A percentile compares a stretch with the other conserved stretches of the same genome.
phyloP scores from a whole-genome alignment of 2,329 filamentous ascomycete species.

The Verticillium longisporum region DNA sequence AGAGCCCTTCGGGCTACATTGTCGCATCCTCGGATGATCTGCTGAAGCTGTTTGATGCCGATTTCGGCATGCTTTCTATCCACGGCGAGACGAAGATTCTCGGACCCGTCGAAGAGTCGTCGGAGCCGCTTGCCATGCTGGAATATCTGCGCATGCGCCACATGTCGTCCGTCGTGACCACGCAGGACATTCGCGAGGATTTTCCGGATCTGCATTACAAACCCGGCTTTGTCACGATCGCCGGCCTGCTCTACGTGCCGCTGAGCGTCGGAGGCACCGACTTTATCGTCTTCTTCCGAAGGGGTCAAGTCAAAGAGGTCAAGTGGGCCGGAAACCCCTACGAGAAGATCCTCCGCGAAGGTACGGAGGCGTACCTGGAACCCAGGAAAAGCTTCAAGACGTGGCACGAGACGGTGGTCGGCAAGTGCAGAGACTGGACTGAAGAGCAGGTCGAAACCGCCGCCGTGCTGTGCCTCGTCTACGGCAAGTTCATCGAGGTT shows the following conservation, averaged over 20 bases:
- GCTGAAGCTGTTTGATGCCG: slow-evolving; percentile 76
- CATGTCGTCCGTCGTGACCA: slow-evolving; percentile 68
- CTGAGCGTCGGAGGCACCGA: slow-evolving; percentile 69
- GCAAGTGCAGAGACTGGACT: slow-evolving; percentile 80
- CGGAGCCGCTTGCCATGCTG: slow-evolving; percentile 76
- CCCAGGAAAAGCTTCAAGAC: slow-evolving; percentile 72
- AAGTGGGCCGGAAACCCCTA: slow-evolving; percentile 87
- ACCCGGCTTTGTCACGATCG: slow-evolving; percentile 71
- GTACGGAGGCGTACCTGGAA: slow-evolving; percentile 68
- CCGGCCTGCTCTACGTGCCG: slow-evolving; percentile 75
- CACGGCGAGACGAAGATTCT: slow-evolving; percentile 83
- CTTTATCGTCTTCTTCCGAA: slow-evolving; percentile 90
- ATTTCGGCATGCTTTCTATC: slow-evolving; percentile 80
- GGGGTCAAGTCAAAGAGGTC: slow-evolving; percentile 65
- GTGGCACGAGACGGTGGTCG: slow-evolving; percentile 75
- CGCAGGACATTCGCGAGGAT: slow-evolving; percentile 67
- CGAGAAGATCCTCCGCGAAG: slow-evolving; percentile 67
- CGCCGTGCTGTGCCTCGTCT: slow-evolving; percentile 79
- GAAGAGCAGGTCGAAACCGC: slow-evolving; percentile 87
- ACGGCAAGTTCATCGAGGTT: slow-evolving; percentile 84
- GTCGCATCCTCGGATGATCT: slow-evolving; percentile 84
- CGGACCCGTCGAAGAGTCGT: slow-evolving; percentile 65
- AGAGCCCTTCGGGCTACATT: slow-evolving; percentile 83
- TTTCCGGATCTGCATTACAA: slow-evolving; percentile 76
- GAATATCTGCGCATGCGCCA: slow-evolving; percentile 76